These are phyloP conservation scores for Moesziomyces globuligerus DNA, from an alignment of 1,284 basidiomycete species.

Conservation along the genomic window DNA sequence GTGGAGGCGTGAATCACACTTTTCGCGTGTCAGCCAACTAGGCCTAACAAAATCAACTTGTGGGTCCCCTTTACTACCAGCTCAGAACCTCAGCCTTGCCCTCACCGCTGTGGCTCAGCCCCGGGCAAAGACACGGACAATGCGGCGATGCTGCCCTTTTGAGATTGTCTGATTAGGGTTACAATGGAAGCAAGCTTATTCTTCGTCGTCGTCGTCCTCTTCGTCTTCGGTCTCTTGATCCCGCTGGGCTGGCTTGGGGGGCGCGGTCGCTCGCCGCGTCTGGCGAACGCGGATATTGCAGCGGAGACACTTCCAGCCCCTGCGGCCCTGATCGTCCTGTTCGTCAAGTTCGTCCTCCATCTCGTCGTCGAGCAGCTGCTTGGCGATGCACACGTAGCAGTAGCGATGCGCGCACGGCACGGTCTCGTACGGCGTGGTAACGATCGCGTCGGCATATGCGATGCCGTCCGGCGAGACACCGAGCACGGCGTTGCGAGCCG, in stretches of 20 bases:
- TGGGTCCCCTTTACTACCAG: too few relatives aligned
- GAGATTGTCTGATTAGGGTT: too few relatives aligned
- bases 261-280: constrained; percentile 25
- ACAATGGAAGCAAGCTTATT: background rate
- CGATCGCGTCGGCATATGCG: constrained; percentile 56
- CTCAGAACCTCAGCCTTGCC: too few relatives aligned
- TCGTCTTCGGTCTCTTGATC: background rate
- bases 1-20: too few relatives aligned
- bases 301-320: constrained; percentile 64
- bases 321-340: constrained; percentile 25
- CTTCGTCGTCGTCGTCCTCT: constrained; percentile 5
- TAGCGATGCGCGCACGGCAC: constrained; percentile 60
- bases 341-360: constrained; percentile 62
- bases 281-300: constrained; percentile 48
- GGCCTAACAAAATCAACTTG: too few relatives aligned
- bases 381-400: constrained; percentile 65
- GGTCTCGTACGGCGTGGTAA: constrained; percentile 59
- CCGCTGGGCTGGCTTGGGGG: background rate
- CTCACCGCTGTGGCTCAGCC: too few relatives aligned
- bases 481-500: constrained; percentile 16
- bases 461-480: constrained; percentile 55
- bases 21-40: too few relatives aligned
- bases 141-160: too few relatives aligned
- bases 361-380: constrained; percentile 57
- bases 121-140: too few relatives aligned